phyloP scores from a whole-genome alignment of 306 rosid species.

The Corylus americana region DNA sequence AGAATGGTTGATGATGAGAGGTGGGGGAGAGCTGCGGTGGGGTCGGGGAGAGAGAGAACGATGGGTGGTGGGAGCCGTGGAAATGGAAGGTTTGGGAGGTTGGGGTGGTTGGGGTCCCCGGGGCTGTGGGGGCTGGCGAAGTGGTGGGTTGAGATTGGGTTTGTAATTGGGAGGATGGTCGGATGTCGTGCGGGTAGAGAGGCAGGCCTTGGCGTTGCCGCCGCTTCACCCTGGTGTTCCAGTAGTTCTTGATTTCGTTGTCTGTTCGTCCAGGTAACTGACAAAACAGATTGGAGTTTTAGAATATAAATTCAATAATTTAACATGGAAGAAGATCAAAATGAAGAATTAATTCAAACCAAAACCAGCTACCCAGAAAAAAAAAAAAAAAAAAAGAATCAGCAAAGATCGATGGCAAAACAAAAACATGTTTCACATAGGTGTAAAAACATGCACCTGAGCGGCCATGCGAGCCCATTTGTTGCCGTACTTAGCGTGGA shows the following conservation, averaged over 20 bases:
- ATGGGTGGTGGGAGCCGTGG: conserved; percentile 24
- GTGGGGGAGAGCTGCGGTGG: conserved; percentile 32
- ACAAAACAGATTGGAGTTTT: neutral
- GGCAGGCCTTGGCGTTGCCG: conserved; percentile 80
- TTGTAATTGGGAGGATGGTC: conserved; percentile 5
- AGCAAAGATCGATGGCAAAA: too few relatives aligned
- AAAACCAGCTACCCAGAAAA: neutral
- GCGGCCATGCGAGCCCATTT: conserved; percentile 99
- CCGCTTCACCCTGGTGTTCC: conserved; percentile 87
- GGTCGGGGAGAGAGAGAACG: conserved; percentile 28
- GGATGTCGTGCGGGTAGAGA: conserved; percentile 53
- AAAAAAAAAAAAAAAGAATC: neutral
- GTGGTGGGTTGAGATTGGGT: neutral
- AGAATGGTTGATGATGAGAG: conserved; percentile 18
- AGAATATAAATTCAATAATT: too few relatives aligned
- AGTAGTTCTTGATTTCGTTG: conserved; percentile 87
- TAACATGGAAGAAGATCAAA: too few relatives aligned
- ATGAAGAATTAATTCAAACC: neutral
- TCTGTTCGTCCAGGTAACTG: conserved; percentile 97
- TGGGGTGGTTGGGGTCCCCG: conserved; percentile 32
- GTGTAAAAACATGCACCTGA: conserved; percentile 39
- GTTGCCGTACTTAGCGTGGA: conserved; percentile 80
- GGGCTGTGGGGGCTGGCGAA: conserved; percentile 34
- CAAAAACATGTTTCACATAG: neutral
- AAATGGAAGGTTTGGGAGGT: conserved; percentile 37